Percentiles rank a stretch among this genome's conserved stretches.
These are phyloP conservation scores for Microdochium nivale DNA, from an alignment of 2,329 filamentous ascomycete genomes.

Conservation along the genomic window DNA sequence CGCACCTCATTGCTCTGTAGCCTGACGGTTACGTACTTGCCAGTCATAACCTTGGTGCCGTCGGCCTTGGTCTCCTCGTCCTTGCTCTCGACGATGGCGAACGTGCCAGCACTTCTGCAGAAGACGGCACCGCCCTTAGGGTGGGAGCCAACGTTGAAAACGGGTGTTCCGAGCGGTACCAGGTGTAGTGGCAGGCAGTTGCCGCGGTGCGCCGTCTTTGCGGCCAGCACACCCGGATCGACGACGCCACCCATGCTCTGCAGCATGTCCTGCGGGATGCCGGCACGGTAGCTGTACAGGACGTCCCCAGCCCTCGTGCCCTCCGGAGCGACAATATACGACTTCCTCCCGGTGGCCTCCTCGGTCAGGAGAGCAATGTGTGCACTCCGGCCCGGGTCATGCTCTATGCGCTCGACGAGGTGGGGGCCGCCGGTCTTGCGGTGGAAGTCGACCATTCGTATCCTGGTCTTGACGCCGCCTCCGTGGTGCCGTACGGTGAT, in stretches of 20 bases:
- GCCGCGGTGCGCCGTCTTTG: constrained; percentile 86
- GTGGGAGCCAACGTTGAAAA: constrained; percentile 81
- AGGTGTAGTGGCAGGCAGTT: constrained; percentile 95
- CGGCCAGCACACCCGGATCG: constrained; percentile 91
- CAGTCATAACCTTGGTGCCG: constrained; percentile 53
- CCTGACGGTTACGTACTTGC: constrained; percentile 73
- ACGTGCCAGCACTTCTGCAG: constrained; percentile 90
- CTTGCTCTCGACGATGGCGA: constrained; percentile 81
- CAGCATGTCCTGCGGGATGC: constrained; percentile 80
- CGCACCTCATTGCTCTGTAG: constrained; percentile 91
- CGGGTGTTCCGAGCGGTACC: constrained; percentile 86
- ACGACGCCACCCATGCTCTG: constrained; percentile 87
- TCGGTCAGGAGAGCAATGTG: constrained; percentile 85
- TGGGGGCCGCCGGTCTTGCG: constrained; percentile 74
- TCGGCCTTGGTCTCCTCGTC: constrained; percentile 63
- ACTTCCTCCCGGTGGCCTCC: constrained; percentile 64
- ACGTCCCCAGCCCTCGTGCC: constrained; percentile 87
- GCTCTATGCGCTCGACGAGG: constrained; percentile 86
- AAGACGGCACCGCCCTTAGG: constrained; percentile 73
- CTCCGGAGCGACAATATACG: constrained; percentile 92
- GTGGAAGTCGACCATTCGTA: constrained; percentile 84
- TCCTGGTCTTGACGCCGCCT: constrained; percentile 84
- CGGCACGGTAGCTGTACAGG: constrained; percentile 83
- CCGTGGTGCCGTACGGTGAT: constrained; percentile 88
- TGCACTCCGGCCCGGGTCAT: constrained; percentile 86